Evolutionary conservation across 2,329 filamentous ascomycete genomes (phyloP), one percentile per base, ranked within the genome.

Genomic region (Herpotrichia juniperi): DNA sequence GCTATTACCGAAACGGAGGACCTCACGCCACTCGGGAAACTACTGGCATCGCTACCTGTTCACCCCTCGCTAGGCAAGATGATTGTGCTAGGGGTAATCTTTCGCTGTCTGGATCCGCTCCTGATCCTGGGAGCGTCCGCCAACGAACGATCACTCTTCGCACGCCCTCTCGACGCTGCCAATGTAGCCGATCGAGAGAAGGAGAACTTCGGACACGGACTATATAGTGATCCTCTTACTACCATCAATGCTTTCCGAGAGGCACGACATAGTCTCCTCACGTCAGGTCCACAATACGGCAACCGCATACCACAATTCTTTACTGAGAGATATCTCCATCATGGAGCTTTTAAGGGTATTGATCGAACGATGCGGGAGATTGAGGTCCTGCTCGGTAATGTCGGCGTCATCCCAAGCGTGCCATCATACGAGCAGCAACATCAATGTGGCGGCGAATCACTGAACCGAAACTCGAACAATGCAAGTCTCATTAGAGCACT

Each of bases 301-400:
- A n/a, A n/a, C n/a, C n/a, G n/a, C 6, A 10, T 40, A 3, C 19
- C 37, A 7, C 37, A 22, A 11, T 40, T 40, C 12, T 24, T 40
- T 14, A 3, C 9, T 7, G 19, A 40, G 7, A 40, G 14, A 8
- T 40, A 24, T n/a, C 19, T 40, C 21, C 37, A 40, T 40, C 25
- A 14, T 24, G 37, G 37, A 3, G n/a, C 37, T 14, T 40, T 40
- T 12, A 22, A 24, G 7, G n/a, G 11, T 6, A 40, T 40, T 16
- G n/a, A 40, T n/a, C 37, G 37, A 40, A 40, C 37, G 6, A 40
- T 40, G 37, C 37, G 21, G 8, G 37, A 40, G 21, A 40, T 40
- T 25, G 37, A 40, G 12, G n/a, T 3, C 7, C 37, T 40, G 10
- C 37, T 40, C 6, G 37, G 25, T 11, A 40, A 22, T 24, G 21